Evolutionary conservation across 169 alveolate genomes (phyloP), one percentile per base, ranked within the genome.

Genomic region (Cryptosporidium xiaoi): DNA sequence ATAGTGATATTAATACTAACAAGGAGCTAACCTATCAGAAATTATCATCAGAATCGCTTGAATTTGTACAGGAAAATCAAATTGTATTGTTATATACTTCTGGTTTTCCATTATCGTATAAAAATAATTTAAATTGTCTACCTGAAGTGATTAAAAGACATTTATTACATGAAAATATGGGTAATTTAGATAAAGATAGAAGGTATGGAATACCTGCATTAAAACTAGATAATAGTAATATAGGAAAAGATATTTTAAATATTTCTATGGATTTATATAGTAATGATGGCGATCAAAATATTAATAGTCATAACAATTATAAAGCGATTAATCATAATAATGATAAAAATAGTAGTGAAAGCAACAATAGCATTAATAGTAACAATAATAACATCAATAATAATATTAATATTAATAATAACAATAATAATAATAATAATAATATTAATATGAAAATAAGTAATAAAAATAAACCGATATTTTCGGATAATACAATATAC

Each of bases 81-180:
- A 71, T 77, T 13, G 51, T 77, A 8, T 27, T 77, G 12, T 18
- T 77, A 2, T 60, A 40, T n/a, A 40, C 34, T 16, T 77, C 64
- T 1, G 87, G 87, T 27, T 77, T 77, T 60, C 87, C 87, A 15
- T 20, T 77, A 29, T 27, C 71, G 6, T 55, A 55, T 27, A 53
- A 53, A 1, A 53, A n/a, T 53, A 69, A 69, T 56, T 20, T 55
- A 44, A 51, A 53, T 36, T 58, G n/a, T 60, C n/a, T 77, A 20
- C 87, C 87, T 2, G 87, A 77, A 34, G 36, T 64, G 3, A 46
- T 62, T 34, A 77, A 62, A 20, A 58, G 69, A 10, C 87, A 77
- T 20, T n/a, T 77, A 6, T 51, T 31, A 8, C 69, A 77, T 13
- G 87, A 77, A 50, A 12, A 40, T 7, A 5, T 58, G 51, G n/a